Percentiles rank a stretch among this genome's conserved stretches.
These are phyloP conservation scores for Cyclocybe cylindracea DNA, from an alignment of 768 basidiomycete species.

Conservation along the genomic window DNA sequence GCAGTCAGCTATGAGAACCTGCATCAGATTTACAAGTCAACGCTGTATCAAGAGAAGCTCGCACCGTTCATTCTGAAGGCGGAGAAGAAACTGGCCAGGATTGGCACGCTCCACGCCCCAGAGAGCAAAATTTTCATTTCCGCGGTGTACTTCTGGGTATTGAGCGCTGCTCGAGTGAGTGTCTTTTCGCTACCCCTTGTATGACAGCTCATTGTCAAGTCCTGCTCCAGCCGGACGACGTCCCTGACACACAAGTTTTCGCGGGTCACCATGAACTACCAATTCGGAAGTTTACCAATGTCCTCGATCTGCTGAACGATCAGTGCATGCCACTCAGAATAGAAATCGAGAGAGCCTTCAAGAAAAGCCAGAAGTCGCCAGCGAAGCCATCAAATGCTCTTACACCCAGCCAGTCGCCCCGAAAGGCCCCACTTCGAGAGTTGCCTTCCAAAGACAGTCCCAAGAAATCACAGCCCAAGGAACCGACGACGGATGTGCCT, in stretches of 20 bases:
- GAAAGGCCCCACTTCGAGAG: conserved; percentile 1
- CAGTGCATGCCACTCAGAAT: conserved; percentile 16
- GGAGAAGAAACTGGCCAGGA: conserved; percentile 31
- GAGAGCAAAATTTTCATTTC: conserved; percentile 29
- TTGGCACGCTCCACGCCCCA: conserved; percentile 18
- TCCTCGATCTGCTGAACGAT: conserved; percentile 24
- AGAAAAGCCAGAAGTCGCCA: neutral
- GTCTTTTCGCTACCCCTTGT: neutral
- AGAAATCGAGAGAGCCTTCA: conserved; percentile 8
- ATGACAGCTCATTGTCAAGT: neutral
- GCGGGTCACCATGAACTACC: conserved; percentile 22
- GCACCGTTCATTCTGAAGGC: conserved; percentile 31
- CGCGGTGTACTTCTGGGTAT: conserved; percentile 50
- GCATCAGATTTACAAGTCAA: conserved; percentile 23
- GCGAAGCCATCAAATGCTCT: neutral
- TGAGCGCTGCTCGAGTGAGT: conserved; percentile 37
- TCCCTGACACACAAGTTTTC: conserved; percentile 20
- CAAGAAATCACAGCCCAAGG: neutral
- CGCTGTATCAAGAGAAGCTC: conserved; percentile 11
- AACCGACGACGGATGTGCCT: neutral
- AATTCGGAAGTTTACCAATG: conserved; percentile 18
- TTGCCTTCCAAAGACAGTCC: neutral
- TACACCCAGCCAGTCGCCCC: conserved; percentile 11
- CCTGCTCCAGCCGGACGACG: conserved; percentile 6
- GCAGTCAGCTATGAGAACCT: conserved; percentile 27